A percentile compares a stretch with the other conserved stretches of the same genome.
Conservation (phyloP, 1,284 basidiomycete genomes). For the Vanrija pseudolonga region DNA sequence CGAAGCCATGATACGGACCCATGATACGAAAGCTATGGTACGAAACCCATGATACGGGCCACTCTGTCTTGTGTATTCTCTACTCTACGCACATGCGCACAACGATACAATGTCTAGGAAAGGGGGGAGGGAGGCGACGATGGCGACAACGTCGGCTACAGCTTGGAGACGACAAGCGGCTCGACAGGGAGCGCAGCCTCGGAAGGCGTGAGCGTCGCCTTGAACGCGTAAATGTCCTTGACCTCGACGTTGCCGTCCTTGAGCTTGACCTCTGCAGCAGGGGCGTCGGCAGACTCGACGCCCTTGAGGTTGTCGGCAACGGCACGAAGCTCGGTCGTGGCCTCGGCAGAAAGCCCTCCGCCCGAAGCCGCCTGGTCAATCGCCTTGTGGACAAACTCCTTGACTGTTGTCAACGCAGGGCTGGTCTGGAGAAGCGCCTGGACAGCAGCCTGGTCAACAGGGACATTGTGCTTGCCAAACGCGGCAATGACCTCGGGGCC, state of each 20-base stretch:
- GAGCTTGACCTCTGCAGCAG: constrained; percentile 54
- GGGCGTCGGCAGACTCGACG: constrained; percentile 54
- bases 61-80: too few relatives aligned
- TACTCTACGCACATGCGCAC: too few relatives aligned
- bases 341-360: constrained; percentile 42
- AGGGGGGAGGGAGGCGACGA: too few relatives aligned
- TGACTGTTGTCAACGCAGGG: constrained; percentile 55
- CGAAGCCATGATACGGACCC: too few relatives aligned
- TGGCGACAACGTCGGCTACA: constrained; percentile 10
- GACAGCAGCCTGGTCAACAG: constrained; percentile 54
- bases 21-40: too few relatives aligned
- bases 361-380: constrained; percentile 21
- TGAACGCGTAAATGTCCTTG: constrained; percentile 68
- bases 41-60: too few relatives aligned
- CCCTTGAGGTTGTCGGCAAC: constrained; percentile 57
- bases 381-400: constrained; percentile 52
- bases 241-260: constrained; percentile 60
- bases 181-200: constrained; percentile 52
- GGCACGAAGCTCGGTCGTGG: constrained; percentile 55
- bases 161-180: constrained; percentile 34
- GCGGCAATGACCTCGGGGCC: constrained; percentile 61
- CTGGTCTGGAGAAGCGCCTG: constrained; percentile 54
- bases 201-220: constrained; percentile 55
- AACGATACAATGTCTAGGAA: too few relatives aligned
- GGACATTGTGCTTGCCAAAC: constrained; percentile 57